Evolutionary conservation across 1,139 yeast species (phyloP), one percentile per base, ranked within the genome.

Genomic region (Yamadazyma songkhlaensis): DNA sequence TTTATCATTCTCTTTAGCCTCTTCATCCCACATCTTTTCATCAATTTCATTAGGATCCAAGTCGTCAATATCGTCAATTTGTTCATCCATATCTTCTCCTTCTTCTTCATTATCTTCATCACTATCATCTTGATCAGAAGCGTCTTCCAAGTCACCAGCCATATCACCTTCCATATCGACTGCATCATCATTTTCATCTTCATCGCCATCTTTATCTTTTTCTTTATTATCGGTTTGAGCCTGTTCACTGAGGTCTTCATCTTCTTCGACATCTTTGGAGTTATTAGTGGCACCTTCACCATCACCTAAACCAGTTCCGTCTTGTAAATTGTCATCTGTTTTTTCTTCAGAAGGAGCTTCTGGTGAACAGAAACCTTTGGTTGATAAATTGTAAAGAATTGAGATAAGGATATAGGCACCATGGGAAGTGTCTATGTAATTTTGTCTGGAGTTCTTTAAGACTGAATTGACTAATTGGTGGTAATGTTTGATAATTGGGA

Each of bases 21-120:
- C 89, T 54, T 89, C 97, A 53, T 92, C 95, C 98, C 98, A 92
- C 96, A 92, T 87, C 65, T 92, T 92, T 51, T 94, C 98, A 59
- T 94, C 98, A 35, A 92, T 79, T 5, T 96, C 96, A 60, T 90
- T 87, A 2, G 96, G 96, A 69, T 92, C 97, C 42, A 85, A 70
- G 40, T 88, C 94, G 56, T 89, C 96, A 29, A 90, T 69, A 51
- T 89, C 88, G 47, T 94, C 97, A 38, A 90, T 74, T 54, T 89
- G 94, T 50, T 92, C 97, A 51, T 90, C 97, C 43, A 89, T 57
- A 2, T 81, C 87, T 40, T 81, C 80, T 1, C 70, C 77, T 9
- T 64, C 70, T 1, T 71, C 77, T 9, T 66, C 69, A 3, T 72
- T 75, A 3, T 60, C 59, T 2, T 74, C 73, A 3, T 79, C 80